Conservation (phyloP, 306 rosid genomes). For the Comarum palustre region DNA sequence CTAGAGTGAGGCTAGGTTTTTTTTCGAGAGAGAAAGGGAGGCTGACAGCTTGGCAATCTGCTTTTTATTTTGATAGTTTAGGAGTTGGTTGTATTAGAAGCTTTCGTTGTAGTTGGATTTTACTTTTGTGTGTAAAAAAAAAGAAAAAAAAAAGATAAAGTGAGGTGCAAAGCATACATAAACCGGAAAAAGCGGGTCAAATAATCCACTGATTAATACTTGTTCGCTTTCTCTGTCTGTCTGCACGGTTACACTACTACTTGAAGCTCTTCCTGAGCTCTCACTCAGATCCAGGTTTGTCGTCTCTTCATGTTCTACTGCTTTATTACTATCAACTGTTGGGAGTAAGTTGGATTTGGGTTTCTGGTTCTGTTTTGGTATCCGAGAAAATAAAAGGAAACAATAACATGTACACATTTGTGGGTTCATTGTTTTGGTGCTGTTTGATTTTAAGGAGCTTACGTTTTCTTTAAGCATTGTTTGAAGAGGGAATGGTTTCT, state of each 20-base stretch:
- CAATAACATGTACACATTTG: not conserved
- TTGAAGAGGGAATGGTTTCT: not conserved
- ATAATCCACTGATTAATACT: slow-evolving; percentile 29
- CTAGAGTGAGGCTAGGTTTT: too few species aligned
- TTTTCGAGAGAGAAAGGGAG: too few species aligned
- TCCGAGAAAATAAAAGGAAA: not conserved
- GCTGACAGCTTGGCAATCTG: too few species aligned
- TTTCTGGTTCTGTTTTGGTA: slow-evolving; percentile 21
- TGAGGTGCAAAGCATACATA: slow-evolving; percentile 13
- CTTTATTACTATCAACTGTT: slow-evolving; percentile 16
- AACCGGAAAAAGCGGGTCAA: slow-evolving; percentile 62
- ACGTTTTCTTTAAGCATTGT: not conserved
- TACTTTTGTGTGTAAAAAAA: too few species aligned
- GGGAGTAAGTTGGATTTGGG: slow-evolving; percentile 16
- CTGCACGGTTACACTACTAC: not conserved
- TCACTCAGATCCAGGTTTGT: slow-evolving; percentile 68
- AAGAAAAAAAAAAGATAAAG: slow-evolving; percentile 17
- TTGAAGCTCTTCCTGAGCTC: slow-evolving; percentile 9
- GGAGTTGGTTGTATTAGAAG: too few species aligned
- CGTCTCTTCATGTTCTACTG: slow-evolving; percentile 16
- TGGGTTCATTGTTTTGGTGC: not conserved
- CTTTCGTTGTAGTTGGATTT: too few species aligned
- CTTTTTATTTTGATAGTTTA: too few species aligned
- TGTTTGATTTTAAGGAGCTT: slow-evolving; percentile 14
- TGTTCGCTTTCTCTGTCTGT: slow-evolving; percentile 3